A percentile compares a stretch with the other conserved stretches of the same genome.
Conservation (phyloP, 2,329 filamentous ascomycete genomes). For the Botrytis porri region DNA sequence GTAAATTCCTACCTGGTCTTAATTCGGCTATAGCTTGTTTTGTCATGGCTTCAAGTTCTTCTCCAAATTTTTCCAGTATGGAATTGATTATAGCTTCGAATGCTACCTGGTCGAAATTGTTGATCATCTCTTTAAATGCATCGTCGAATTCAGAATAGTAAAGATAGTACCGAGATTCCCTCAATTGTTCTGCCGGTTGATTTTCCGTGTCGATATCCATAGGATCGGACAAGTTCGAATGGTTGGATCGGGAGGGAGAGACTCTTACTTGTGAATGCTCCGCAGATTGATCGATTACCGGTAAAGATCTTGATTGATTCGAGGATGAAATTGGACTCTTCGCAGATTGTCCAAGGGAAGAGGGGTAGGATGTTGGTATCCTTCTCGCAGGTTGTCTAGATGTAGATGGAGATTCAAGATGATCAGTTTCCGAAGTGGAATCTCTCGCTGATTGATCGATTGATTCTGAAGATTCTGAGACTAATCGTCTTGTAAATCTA, state of each 20-base stretch:
- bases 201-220: not conserved
- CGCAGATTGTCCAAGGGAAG: not conserved
- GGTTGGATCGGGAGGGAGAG: not conserved
- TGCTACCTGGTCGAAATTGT: not conserved
- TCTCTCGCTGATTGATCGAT: not conserved
- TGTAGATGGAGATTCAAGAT: not conserved
- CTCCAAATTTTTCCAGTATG: not conserved
- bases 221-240: not conserved
- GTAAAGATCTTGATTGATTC: too few relatives aligned
- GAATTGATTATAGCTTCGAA: not conserved
- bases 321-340: too few relatives aligned
- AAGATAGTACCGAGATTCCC: not conserved
- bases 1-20: not conserved
- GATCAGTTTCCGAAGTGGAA: rapidly evolving
- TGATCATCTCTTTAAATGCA: not conserved
- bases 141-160: not conserved
- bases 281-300: too few relatives aligned
- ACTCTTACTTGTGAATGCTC: not conserved
- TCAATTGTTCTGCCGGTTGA: not conserved
- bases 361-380: not conserved
- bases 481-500: not conserved
- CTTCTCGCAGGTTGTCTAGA: not conserved
- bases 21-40: not conserved
- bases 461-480: rapidly evolving
- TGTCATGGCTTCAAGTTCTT: not conserved